Conservation (phyloP, 1,284 basidiomycete genomes). For the Dichomitus squalens region DNA sequence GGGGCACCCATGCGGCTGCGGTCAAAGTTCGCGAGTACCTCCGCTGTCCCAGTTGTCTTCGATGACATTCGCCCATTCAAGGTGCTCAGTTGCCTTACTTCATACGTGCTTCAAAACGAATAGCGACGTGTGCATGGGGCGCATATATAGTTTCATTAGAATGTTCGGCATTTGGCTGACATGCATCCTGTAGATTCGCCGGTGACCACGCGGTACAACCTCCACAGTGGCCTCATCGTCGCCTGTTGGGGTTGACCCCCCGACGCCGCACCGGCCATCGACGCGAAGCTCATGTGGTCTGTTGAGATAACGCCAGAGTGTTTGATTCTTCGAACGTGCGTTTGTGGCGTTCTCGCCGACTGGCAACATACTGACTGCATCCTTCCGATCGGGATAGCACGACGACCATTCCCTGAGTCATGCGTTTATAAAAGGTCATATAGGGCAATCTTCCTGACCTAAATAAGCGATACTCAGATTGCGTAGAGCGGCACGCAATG, state of each 20-base stretch:
- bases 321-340: background rate
- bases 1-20: background rate
- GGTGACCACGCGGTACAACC: background rate
- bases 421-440: no score
- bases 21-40: background rate
- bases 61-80: background rate
- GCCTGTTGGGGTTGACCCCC: background rate
- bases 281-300: background rate
- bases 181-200: background rate
- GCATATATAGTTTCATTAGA: background rate
- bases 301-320: background rate
- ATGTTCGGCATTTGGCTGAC: background rate
- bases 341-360: no score
- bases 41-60: no score
- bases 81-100: background rate
- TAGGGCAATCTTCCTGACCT: no score
- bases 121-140: background rate
- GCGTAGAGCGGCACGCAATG: no score
- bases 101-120: background rate
- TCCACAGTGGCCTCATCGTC: background rate
- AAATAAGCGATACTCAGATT: no score
- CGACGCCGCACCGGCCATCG: background rate
- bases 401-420: no score
- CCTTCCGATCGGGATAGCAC: no score
- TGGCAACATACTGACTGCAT: no score